Base-by-base conservation (phyloP, 2,329 filamentous ascomycete genomes). In the Phyllosticta citriasiana region DNA sequence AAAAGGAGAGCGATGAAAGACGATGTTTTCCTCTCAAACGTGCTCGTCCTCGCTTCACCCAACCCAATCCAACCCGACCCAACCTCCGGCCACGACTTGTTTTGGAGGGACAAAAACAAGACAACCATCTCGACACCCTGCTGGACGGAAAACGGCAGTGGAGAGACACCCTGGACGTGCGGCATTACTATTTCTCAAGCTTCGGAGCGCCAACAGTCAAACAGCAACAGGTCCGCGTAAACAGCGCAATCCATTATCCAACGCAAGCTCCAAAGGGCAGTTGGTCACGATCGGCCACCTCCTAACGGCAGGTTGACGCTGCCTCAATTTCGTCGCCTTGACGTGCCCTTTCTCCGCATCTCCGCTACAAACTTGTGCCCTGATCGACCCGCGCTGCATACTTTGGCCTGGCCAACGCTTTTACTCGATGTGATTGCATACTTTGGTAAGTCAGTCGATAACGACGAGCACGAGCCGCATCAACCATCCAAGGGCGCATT, bases 1-100 rank as follows among this genome's bases (percentile, higher is more conserved):
- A 22, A 22, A 22, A 22, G 19, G 33, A 40, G 33, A 40, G 9
- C 30, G 30, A 33, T 22, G 1, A 16, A n/a, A n/a, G 40, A 7
- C 40, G 14, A 8, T 52, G 26, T 57, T 57, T 50, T 19, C 19
- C 27, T 53, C 57, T 59, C 57, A 59, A 59, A 59, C 22, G 4
- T 56, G 35, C 58, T 60, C 58, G 51, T 26, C 25, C 16, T 19
- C 50, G 3, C 58, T 33, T 27, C 12, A 51, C 16, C 47, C 4
- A 12, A 22, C 2, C 19, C 50, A 22, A 6, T 30, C 12, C 26
- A 54, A 16, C 27, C 30, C 30, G 2, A 30, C 27, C n/a, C 40
- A n/a, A 47, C 16, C 19, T 22, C 19, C 19, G 40, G 40, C 40
- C 40, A 47, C 40, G 40, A 47, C 40, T 47, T 40, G n/a, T 16